Conservation (phyloP, 345 rosid genomes). For the Murraya koenigii region DNA sequence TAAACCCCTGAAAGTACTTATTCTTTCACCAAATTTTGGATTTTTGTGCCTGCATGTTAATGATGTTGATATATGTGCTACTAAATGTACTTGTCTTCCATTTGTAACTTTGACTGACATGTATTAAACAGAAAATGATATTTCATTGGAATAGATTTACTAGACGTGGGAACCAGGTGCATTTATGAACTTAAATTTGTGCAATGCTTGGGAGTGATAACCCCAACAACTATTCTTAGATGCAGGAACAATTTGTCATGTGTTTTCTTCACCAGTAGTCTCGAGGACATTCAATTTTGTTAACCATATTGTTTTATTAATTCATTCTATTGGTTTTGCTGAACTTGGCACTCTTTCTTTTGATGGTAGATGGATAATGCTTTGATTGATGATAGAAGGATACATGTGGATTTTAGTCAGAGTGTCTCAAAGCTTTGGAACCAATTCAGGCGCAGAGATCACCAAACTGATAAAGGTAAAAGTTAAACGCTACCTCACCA, state of each 20-base stretch:
- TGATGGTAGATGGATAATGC: slow-evolving; percentile 88
- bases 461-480: slow-evolving; percentile 54
- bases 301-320: neutral
- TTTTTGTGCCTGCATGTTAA: neutral
- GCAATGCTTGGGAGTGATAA: neutral
- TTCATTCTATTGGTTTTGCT: neutral
- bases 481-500: neutral
- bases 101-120: neutral
- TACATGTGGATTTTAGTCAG: slow-evolving; percentile 97
- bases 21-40: neutral
- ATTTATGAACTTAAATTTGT: neutral
- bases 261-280: neutral
- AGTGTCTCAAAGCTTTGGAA: slow-evolving; percentile 91
- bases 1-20: neutral
- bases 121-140: neutral
- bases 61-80: neutral
- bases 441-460: slow-evolving; percentile 63
- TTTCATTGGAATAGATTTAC: neutral
- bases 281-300: neutral
- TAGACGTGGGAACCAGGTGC: neutral
- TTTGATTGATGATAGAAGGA: slow-evolving; percentile 94
- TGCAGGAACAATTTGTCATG: neutral
- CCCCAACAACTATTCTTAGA: neutral
- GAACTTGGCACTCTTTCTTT: slow-evolving; percentile 5
- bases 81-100: neutral